Conservation (phyloP, 2,329 filamentous ascomycete species). For the Metarhizium anisopliae region DNA sequence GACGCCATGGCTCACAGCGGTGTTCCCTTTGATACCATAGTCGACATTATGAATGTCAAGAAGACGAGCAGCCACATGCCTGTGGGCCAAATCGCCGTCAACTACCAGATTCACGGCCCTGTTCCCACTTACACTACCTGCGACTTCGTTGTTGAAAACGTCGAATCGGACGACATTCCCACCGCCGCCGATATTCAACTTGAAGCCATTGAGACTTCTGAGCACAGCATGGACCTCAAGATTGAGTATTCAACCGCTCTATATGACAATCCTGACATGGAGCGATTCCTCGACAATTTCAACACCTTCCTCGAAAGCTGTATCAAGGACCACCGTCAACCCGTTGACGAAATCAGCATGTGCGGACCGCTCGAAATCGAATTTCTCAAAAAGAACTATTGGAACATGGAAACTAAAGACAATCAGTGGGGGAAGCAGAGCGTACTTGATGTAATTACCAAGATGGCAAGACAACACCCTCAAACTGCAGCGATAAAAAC, state of each 20-base stretch:
- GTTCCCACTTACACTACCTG: slow-evolving; percentile 12
- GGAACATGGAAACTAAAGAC: slow-evolving; percentile 2
- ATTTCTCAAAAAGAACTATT: slow-evolving; percentile 12
- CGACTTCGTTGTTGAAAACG: slow-evolving; percentile 14
- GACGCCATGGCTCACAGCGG: slow-evolving; percentile 14
- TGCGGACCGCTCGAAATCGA: slow-evolving; percentile 14
- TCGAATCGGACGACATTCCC: slow-evolving; percentile 15
- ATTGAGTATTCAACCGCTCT: slow-evolving; percentile 15
- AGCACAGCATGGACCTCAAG: slow-evolving; percentile 14
- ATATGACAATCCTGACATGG: slow-evolving; percentile 14
- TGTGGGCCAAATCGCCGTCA: slow-evolving; percentile 15
- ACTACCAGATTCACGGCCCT: slow-evolving; percentile 18
- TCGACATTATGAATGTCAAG: slow-evolving; percentile 13
- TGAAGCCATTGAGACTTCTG: slow-evolving; percentile 15
- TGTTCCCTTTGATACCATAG: slow-evolving; percentile 16
- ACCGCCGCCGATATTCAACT: slow-evolving; percentile 15
- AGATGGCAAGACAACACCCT: slow-evolving; percentile 15
- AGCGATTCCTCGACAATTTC: slow-evolving; percentile 19
- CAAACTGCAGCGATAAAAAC: slow-evolving; percentile 15
- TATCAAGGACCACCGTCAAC: slow-evolving; percentile 17
- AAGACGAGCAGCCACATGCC: slow-evolving; percentile 15
- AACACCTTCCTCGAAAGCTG: slow-evolving; percentile 16
- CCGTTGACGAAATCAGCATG: slow-evolving; percentile 15
- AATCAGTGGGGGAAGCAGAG: slow-evolving; percentile 13
- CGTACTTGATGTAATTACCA: slow-evolving; percentile 10